Evolutionary conservation across 2,329 filamentous ascomycete species (phyloP), one percentile per base, ranked within the genome.

Genomic region (Cyphellophora europaea): DNA sequence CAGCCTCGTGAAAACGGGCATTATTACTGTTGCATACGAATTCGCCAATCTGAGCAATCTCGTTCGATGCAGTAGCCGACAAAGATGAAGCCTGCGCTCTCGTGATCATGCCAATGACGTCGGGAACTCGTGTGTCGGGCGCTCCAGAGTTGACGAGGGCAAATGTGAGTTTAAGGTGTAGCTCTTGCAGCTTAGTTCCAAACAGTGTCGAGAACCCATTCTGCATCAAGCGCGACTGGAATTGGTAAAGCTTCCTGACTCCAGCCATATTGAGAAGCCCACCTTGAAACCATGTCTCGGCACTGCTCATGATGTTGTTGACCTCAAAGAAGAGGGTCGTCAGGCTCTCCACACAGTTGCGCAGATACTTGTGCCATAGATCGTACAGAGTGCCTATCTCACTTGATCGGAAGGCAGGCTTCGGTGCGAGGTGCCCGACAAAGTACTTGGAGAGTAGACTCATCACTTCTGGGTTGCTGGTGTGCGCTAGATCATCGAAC

Each of bases 101-200:
- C n/a, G 40, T 38, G 23, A 42, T 42, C 28, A 34, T 36, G 11
- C 40, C 40, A 29, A 42, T 42, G 27, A 42, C 36, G 27, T 42
- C 40, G 6, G 40, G 32, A 11, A 42, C 32, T 5, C 36, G 32
- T 6, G 36, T 36, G 5, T 34, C 40, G 12, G 40, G 33, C 12
- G 32, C 33, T 5, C 35, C 40, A 12, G 35, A 38, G 18, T 25
- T 42, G 21, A 42, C 40, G 13, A 33, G 13, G 18, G 36, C 40
- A 29, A 42, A 42, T 19, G 40, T 38, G 16, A 38, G 23, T 27
- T 38, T 38, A 6, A 42, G 29, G 21, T 42, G 32, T 21, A 42
- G 27, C 19, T 42, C 40, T 27, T 42, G 40, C 6, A 42, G 29
- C 18, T 38, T 42, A n/a, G 36, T 33, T 5, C 36, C 40, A 27